Evolutionary conservation across 306 rosid species (phyloP), one percentile per base, ranked within the genome.

Genomic region (Senna siamea): DNA sequence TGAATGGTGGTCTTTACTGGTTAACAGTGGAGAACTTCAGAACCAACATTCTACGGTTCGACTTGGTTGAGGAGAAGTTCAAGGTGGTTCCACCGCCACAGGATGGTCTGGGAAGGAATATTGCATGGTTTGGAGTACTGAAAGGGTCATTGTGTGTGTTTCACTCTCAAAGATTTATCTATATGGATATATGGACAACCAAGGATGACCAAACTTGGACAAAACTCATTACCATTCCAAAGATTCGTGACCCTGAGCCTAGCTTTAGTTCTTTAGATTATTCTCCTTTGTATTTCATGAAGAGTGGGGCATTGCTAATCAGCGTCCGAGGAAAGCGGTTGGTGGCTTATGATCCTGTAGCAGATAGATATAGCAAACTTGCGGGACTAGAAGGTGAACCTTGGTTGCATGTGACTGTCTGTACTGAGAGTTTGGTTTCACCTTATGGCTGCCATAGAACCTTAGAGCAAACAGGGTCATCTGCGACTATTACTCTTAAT

Each of bases 391-490:
- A 77, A 8, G 81, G 76, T 13, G 66, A 66, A 44, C 80, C 53
- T 18, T 77, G 85, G 84, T 63, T 77, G 73, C 83, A 82, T 50
- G 89, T 79, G 80, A 82, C 73, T 0, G 20, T 69, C 38, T 79
- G 60, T 30, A 77, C 78, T 26, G 83, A 85, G 54, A 85, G 76
- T 46, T 62, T 85, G 71, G 87, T 85, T 30, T 82, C 79, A 17
- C 85, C 89, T 0, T 40, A 71, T 19, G 48, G 72, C 12, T 65
- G 69, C 3, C 7, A 66, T 13, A 62, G 28, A 5, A 6, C 22
- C 26, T n/a, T 23, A 32, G 41, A 48, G 19, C 74, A 43, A 43
- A 18, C 6, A 22, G 20, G 66, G 63, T 65, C 12, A 7, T 19
- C 47, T 11, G 38, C 9, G 22, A 8, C 18, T 11, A 5, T 12